Evolutionary conservation across 768 basidiomycete species (phyloP).

Genomic region (Lactarius indigo): DNA sequence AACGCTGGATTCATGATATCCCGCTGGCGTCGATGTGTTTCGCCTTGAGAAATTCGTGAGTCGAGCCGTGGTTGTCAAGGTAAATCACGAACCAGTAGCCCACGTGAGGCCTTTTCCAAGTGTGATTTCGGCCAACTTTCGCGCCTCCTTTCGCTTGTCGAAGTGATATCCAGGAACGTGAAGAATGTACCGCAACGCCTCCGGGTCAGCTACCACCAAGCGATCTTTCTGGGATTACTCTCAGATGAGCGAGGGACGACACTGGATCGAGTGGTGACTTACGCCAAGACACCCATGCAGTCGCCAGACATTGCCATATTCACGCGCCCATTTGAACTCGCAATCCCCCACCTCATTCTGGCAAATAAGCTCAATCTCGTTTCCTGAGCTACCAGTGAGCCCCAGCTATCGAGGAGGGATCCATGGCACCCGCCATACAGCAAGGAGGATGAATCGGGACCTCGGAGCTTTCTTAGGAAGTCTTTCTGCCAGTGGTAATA

Average conservation of each 20-base stretch:
- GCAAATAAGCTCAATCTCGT: no score
- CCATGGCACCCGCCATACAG: no score
- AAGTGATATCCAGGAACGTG: conserved; percentile 32
- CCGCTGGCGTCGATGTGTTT: conserved; percentile 27
- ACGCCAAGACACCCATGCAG: conserved; percentile 26
- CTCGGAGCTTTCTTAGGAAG: not conserved
- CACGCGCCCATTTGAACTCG: conserved; percentile 19
- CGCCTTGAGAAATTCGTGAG: conserved; percentile 8
- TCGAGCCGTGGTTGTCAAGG: not conserved
- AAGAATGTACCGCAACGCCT: conserved; percentile 31
- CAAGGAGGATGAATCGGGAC: not conserved
- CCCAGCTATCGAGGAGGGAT: no score
- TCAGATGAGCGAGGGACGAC: not conserved
- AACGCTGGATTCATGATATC: conserved; percentile 31
- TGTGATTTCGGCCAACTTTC: conserved; percentile 20
- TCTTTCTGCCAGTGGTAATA: not conserved
- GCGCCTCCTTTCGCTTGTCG: conserved; percentile 6
- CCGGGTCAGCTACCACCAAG: conserved; percentile 1
- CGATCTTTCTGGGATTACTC: conserved; percentile 10
- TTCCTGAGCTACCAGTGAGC: no score
- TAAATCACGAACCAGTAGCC: conserved; percentile 20
- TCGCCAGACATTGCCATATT: conserved; percentile 28
- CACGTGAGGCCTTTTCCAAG: conserved; percentile 25
- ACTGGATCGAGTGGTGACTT: not conserved
- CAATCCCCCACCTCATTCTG: conserved; percentile 24